These are phyloP conservation scores for Pyrenopolyporus hunteri DNA, from an alignment of 495 filamentous ascomycete genomes.

Conservation along the genomic window DNA sequence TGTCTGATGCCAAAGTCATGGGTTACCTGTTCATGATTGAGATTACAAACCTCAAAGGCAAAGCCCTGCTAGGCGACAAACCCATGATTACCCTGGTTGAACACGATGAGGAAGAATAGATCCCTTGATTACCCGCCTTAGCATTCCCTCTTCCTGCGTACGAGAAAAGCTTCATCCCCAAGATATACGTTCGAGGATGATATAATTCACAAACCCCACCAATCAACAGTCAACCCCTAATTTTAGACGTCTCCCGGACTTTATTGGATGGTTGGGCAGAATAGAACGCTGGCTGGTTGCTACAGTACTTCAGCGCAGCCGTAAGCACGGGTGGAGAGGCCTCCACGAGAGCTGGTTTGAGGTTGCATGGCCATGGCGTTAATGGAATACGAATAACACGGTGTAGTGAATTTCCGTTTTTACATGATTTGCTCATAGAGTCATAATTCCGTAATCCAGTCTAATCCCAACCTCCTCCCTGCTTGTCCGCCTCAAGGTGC, in stretches of 20 bases:
- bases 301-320: constrained; percentile 31
- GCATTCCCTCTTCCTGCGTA: constrained; percentile 13
- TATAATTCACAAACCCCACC: constrained; percentile 17
- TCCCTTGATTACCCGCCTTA: neutral
- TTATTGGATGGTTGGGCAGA: constrained; percentile 26
- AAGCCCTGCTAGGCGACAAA: constrained; percentile 80
- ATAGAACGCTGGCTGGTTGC: constrained; percentile 29
- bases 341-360: constrained; percentile 29
- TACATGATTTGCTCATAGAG: constrained; percentile 39
- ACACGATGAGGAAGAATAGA: constrained; percentile 44
- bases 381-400: constrained; percentile 35
- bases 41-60: constrained; percentile 90
- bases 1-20: constrained; percentile 81
- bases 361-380: constrained; percentile 41
- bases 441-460: constrained; percentile 39
- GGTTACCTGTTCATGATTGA: constrained; percentile 96
- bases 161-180: constrained; percentile 12
- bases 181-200: constrained; percentile 25
- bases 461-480: constrained; percentile 15
- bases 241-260: constrained; percentile 33
- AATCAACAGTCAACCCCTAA: constrained; percentile 33
- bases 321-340: constrained; percentile 28
- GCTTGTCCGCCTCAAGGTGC: constrained; percentile 1
- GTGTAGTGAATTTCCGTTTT: constrained; percentile 29
- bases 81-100: constrained; percentile 84